phyloP scores from a whole-genome alignment of 148 eudicot species.

The Suaeda aralocaspica region DNA sequence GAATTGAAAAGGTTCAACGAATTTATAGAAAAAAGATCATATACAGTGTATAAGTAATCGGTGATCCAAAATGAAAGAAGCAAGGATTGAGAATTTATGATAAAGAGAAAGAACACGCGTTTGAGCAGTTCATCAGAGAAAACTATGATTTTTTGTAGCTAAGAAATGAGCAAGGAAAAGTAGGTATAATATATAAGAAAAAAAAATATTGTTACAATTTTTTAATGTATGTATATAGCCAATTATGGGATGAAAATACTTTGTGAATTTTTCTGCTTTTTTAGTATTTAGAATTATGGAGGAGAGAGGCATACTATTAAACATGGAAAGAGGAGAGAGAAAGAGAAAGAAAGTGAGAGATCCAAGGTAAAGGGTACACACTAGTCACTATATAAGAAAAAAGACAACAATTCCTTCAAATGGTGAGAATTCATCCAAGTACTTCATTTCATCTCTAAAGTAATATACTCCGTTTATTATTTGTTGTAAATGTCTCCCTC shows the following conservation, averaged over 20 bases:
- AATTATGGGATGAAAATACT: no score
- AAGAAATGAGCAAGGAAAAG: no score
- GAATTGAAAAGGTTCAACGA: neutral
- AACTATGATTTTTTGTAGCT: no score
- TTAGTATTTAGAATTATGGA: constrained; percentile 1
- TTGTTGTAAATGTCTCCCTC: neutral
- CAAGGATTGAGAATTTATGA: constrained; percentile 19
- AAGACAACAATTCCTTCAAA: neutral
- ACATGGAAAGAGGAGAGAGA: no score
- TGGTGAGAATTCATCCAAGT: constrained; percentile 19
- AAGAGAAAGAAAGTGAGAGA: neutral
- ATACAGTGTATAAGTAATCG: neutral
- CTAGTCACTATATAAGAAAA: neutral
- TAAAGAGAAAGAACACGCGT: constrained; percentile 25
- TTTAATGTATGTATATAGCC: no score
- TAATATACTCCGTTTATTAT: neutral
- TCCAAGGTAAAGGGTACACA: neutral
- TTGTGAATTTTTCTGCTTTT: neutral
- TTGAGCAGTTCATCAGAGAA: constrained; percentile 11
- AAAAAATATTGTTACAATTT: no score
- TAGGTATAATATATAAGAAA: no score
- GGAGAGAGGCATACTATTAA: no score
- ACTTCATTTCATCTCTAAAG: constrained; percentile 3
- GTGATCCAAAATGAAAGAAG: neutral
- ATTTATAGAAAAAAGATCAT: neutral